Evolutionary conservation across 139 green algal species (phyloP).

Genomic region (Pleodorina starrii): DNA sequence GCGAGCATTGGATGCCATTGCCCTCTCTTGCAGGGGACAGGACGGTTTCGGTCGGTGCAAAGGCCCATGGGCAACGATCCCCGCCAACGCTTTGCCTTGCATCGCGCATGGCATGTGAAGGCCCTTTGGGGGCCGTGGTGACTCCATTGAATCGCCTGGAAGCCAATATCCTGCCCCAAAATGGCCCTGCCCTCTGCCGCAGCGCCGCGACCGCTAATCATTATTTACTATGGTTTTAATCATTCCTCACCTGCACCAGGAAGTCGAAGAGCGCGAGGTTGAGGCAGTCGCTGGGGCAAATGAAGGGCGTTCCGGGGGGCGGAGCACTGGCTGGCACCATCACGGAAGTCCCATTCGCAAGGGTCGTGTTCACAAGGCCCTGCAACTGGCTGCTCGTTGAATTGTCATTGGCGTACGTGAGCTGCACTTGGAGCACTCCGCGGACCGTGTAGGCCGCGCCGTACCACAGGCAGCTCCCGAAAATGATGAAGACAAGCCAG

Average conservation of each 20-base stretch:
- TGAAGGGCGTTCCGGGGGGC: not conserved
- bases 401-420: not conserved
- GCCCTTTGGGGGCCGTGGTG: too few relatives aligned
- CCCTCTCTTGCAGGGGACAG: too few relatives aligned
- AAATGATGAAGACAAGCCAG: slow-evolving; percentile 58
- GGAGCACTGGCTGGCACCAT: not conserved
- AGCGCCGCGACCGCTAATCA: too few relatives aligned
- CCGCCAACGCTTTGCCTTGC: too few relatives aligned
- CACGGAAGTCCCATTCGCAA: not conserved
- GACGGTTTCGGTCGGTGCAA: too few relatives aligned
- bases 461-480: slow-evolving; percentile 58
- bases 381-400: not conserved
- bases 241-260: slow-evolving; percentile 19
- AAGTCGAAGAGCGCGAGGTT: slow-evolving; percentile 49
- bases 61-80: too few relatives aligned
- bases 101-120: too few relatives aligned
- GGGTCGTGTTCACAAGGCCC: too few relatives aligned
- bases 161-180: not conserved
- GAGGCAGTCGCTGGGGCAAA: slow-evolving; percentile 22
- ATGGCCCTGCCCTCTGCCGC: not conserved
- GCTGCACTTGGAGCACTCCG: not conserved
- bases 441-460: slow-evolving; percentile 43
- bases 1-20: too few relatives aligned
- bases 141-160: too few relatives aligned
- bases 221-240: too few relatives aligned